Evolutionary conservation across 1,284 basidiomycete genomes (phyloP).

Genomic region (Phaffia rhodozyma): DNA sequence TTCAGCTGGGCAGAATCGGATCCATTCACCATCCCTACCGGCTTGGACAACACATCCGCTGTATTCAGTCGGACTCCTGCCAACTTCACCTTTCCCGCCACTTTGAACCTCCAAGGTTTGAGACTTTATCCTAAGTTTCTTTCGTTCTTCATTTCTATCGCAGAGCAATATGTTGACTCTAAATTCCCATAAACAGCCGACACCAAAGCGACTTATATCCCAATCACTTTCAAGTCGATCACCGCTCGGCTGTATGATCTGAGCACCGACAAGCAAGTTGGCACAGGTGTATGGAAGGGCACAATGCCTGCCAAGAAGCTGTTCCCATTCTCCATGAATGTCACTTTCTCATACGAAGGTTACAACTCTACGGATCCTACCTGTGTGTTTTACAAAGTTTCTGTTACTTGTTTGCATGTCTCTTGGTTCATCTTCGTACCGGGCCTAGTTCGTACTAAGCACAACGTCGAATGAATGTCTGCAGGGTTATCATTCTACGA

Average conservation of each 20-base stretch:
- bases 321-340: constrained; percentile 8
- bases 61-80: constrained; percentile 20
- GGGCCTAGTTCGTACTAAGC: background rate
- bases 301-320: constrained; percentile 16
- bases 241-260: constrained; percentile 18
- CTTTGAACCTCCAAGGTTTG: constrained; percentile 18
- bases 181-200: background rate
- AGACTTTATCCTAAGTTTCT: background rate
- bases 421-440: background rate
- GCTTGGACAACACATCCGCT: constrained; percentile 14
- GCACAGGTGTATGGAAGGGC: constrained; percentile 17
- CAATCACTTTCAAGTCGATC: constrained; percentile 17
- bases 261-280: constrained; percentile 18
- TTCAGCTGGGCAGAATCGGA: constrained; percentile 5
- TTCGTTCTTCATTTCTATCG: too few species aligned
- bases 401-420: background rate
- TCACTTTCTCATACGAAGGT: constrained; percentile 18
- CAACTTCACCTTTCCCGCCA: constrained; percentile 20
- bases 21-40: constrained; percentile 13
- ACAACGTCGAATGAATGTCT: background rate
- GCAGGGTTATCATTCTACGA: constrained; percentile 17
- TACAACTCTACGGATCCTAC: constrained; percentile 20
- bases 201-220: constrained; percentile 2
- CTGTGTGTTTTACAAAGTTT: background rate
- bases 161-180: too few species aligned